Base-by-base conservation (phyloP, 139 green algal species). In the Diplosphaera chodatii region DNA sequence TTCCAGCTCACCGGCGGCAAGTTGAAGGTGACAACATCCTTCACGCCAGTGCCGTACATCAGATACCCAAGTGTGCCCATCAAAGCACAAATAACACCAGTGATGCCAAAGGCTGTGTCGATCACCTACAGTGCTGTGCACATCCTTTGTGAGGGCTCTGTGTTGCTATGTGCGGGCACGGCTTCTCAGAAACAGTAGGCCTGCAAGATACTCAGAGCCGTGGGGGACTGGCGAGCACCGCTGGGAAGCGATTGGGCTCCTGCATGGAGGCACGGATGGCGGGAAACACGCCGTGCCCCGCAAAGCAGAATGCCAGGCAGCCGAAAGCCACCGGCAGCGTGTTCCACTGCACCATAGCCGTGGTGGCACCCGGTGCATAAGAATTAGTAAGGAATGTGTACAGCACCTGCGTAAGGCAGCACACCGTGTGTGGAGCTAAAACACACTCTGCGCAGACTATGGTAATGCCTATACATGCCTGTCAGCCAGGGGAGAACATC, bases 271-370 rank as follows among this genome's bases (percentile, higher is more conserved):
- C 77, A 41, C 89, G 82, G 69, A 92, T 92, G 55, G 81, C 69
- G 2, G 87, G 87, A 73, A 92, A 92, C 30, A 92, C 87, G 22
- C 82, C 86, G 68, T 93, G 87, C 4, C 85, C 87, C 16, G 83
- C 84, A 74, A 88, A 94, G 56, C 89, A 87, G 70, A 94, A 94
- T 8, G 89, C 88, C 55, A 90, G 73, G 68, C 91, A 82, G 66
- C 89, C 89, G 69, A 94, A 88, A 31, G 88, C 84, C 22, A 89
- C 75, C 2, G 89, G 87, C 10, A 92, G 71, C 4, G 87, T 89
- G 29, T 68, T 56, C 55, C 68, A 77, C 69, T 83, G 63, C 6
- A 86, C 74, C 20, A 83, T 25, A 29, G 79, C 63, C 2, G 87
- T 92, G 23, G 56, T 13, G 0, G 76, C 77, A 69, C 79, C 77